Evolutionary conservation across 2,329 filamentous ascomycete species (phyloP), one percentile per base, ranked within the genome.

Genomic region (Ceratocystis papillata): DNA sequence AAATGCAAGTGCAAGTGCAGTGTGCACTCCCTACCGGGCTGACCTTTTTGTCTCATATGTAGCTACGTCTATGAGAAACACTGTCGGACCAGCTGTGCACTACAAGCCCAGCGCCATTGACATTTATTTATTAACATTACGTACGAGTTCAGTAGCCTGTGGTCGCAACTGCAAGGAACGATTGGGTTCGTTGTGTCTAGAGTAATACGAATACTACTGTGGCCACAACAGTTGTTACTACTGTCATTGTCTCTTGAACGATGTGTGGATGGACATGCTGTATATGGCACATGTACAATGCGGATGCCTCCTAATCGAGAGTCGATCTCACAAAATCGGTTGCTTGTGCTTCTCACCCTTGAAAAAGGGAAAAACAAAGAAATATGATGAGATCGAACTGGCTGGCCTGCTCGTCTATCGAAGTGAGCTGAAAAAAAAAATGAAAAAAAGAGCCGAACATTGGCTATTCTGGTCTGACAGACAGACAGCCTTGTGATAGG

Each of bases 401-500:
- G 25, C 15, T n/a, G 25, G 8, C 17, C 22, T 57, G 8, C 25
- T 57, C 25, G 53, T 57, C 53, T 30, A 57, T 57, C 53, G 15
- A 12, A 7, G 4, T 57, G 22, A 15, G 53, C 53, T 30, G 22
- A 57, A 57, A 30, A 57, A 57, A 5, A 33, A 33, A 48, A 22
- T 2, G 12, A 50, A 50, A 50, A n/a, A 28, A 57, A 15, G 17
- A 57, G 53, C 53, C 17, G 22, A 57, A 57, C 8, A 57, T 57
- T 28, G 3, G 25, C 22, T 57, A 7, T 33, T 57, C 15, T 30
- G 22, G 53, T 57, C 22, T 28, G 53, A 57, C 53, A 57, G 53
- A 57, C 53, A 57, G 53, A 15, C 53, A 57, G 25, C 53, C 25
- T 57, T 57, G 53, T 57, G 53, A 30, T 57, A 57, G 53, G 53